Evolutionary conservation across 176 grass and related monocot genomes (phyloP).

Genomic region (Carex pumila): DNA sequence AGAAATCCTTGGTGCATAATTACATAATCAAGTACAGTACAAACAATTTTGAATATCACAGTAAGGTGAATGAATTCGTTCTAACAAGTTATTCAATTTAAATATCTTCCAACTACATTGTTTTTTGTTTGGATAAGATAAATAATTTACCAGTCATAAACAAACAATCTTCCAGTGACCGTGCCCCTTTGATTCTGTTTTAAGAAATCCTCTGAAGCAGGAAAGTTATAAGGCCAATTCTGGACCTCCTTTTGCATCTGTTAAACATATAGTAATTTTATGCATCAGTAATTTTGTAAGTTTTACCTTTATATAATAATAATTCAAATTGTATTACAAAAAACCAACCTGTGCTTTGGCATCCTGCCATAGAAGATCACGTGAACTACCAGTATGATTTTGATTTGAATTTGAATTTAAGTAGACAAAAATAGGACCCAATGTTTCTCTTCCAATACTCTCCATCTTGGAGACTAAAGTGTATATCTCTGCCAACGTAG

Average conservation of each 20-base stretch:
- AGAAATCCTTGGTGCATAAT: neutral
- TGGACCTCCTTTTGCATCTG: constrained; percentile 31
- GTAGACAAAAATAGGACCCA: constrained; percentile 80
- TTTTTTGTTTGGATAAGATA: neutral
- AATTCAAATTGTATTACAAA: neutral
- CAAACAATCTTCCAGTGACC: constrained; percentile 27
- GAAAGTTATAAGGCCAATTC: constrained; percentile 78
- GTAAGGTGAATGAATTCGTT: neutral
- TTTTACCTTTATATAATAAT: neutral
- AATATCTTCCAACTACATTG: neutral
- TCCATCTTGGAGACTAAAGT: constrained; percentile 29
- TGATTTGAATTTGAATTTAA: constrained; percentile 38
- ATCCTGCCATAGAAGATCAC: constrained; percentile 44
- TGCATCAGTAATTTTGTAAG: neutral
- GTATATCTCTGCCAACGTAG: constrained; percentile 47
- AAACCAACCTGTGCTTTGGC: constrained; percentile 53
- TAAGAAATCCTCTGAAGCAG: constrained; percentile 41
- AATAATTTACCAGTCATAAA: constrained; percentile 36
- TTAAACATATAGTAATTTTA: neutral
- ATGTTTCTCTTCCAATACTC: constrained; percentile 82
- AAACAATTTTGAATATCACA: neutral
- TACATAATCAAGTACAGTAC: no score
- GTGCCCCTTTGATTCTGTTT: constrained; percentile 39
- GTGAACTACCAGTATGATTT: neutral
- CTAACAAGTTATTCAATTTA: neutral